Conservation (phyloP, 2,329 filamentous ascomycete species). For the Cytospora schulzeri region DNA sequence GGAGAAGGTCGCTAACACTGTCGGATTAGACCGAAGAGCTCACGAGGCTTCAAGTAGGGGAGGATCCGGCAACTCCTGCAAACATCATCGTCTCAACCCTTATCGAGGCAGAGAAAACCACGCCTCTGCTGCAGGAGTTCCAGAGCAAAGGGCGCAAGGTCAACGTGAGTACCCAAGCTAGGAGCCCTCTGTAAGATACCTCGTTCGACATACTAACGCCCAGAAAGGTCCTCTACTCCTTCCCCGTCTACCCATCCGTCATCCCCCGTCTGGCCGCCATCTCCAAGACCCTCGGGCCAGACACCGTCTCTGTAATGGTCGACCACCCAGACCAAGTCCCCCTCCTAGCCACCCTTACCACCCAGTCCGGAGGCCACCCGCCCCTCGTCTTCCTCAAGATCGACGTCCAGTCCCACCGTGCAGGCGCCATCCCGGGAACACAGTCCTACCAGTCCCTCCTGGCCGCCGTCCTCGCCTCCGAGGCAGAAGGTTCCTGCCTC, state of each 20-base stretch:
- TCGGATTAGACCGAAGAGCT: constrained; percentile 62
- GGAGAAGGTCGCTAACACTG: background rate
- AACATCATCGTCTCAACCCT: constrained; percentile 75
- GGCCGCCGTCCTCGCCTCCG: constrained; percentile 57
- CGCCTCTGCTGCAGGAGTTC: constrained; percentile 62
- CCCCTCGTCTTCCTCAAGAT: constrained; percentile 71
- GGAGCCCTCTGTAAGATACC: background rate
- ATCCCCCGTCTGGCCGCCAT: constrained; percentile 62
- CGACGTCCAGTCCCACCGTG: constrained; percentile 72
- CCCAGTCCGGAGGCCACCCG: constrained; percentile 45
- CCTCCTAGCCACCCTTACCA: constrained; percentile 46
- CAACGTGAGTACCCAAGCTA: constrained; percentile 52
- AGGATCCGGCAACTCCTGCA: constrained; percentile 46
- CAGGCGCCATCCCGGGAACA: constrained; percentile 59
- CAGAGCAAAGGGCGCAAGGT: constrained; percentile 54
- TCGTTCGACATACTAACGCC: background rate
- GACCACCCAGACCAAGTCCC: constrained; percentile 67
- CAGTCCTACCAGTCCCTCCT: constrained; percentile 59
- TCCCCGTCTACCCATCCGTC: constrained; percentile 66
- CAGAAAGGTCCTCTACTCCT: constrained; percentile 67
- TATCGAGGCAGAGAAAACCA: constrained; percentile 69
- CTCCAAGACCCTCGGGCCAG: constrained; percentile 55
- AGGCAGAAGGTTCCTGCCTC: constrained; percentile 47
- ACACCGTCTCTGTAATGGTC: constrained; percentile 65
- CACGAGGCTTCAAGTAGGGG: constrained; percentile 69